Percentiles rank a stretch among this genome's conserved stretches.
These are phyloP conservation scores for Tricholoma matsutake DNA, from an alignment of 768 basidiomycete species.

Conservation along the genomic window DNA sequence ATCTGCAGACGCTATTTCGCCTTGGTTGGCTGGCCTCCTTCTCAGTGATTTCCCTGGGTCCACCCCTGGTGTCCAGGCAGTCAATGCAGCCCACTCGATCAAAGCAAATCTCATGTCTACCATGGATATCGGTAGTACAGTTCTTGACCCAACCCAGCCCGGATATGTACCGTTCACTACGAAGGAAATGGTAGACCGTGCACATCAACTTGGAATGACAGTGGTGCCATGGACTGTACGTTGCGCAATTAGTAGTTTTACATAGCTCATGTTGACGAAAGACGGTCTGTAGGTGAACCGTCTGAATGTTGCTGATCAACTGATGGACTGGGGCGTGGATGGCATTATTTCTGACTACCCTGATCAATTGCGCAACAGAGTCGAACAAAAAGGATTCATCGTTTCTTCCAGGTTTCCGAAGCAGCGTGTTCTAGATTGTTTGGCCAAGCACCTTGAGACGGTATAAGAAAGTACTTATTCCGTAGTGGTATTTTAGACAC, in stretches of 20 bases:
- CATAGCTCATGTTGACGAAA: not conserved
- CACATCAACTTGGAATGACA: slow-evolving; percentile 58
- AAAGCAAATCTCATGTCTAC: slow-evolving; percentile 67
- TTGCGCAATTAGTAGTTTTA: slow-evolving; percentile 5
- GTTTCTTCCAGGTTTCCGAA: slow-evolving; percentile 61
- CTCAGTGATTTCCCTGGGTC: slow-evolving; percentile 63
- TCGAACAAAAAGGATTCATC: slow-evolving; percentile 47
- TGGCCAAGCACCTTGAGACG: slow-evolving; percentile 27
- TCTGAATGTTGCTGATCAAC: slow-evolving; percentile 56
- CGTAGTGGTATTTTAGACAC: not conserved
- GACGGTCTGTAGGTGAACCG: slow-evolving; percentile 48
- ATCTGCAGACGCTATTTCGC: slow-evolving; percentile 44
- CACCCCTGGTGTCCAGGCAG: slow-evolving; percentile 54
- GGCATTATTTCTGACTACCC: slow-evolving; percentile 83
- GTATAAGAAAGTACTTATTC: not conserved
- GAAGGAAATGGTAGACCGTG: slow-evolving; percentile 61
- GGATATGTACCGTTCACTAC: slow-evolving; percentile 60
- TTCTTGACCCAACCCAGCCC: slow-evolving; percentile 38
- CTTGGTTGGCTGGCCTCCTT: slow-evolving; percentile 69
- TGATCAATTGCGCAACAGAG: slow-evolving; percentile 50
- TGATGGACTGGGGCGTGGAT: slow-evolving; percentile 61
- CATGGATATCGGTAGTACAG: slow-evolving; percentile 39
- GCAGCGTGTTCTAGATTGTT: slow-evolving; percentile 57
- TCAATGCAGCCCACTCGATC: slow-evolving; percentile 65
- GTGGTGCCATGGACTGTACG: slow-evolving; percentile 78